Conservation (phyloP, 2,329 filamentous ascomycete species). For the Eurotiales sp. region DNA sequence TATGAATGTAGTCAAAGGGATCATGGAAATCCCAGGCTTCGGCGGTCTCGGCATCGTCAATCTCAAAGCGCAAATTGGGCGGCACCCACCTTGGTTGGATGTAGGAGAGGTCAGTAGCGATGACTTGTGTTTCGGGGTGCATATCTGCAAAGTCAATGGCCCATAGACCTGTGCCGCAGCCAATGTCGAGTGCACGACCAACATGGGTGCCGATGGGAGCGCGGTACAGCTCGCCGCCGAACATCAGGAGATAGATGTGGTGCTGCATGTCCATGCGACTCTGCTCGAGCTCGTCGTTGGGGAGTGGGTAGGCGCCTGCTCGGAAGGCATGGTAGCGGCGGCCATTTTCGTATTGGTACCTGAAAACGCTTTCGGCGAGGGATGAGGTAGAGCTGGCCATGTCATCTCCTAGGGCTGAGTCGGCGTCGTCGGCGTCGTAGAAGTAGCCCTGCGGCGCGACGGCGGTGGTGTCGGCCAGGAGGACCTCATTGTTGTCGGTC, state of each 20-base stretch:
- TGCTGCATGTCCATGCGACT: constrained; percentile 21
- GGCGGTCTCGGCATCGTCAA: constrained; percentile 25
- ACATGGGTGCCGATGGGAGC: constrained; percentile 9
- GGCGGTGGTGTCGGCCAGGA: constrained; percentile 5
- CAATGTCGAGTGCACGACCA: constrained; percentile 11
- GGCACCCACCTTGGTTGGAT: constrained; percentile 19
- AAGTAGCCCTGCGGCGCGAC: not conserved
- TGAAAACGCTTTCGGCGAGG: constrained; percentile 13
- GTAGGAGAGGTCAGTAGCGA: constrained; percentile 20
- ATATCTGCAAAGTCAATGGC: constrained; percentile 18
- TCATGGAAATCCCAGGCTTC: constrained; percentile 23
- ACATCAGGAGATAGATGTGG: constrained; percentile 14
- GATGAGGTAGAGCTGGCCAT: constrained; percentile 12
- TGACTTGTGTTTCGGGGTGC: constrained; percentile 14
- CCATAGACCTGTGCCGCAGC: constrained; percentile 16
- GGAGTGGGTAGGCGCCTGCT: constrained; percentile 19
- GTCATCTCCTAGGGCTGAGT: constrained; percentile 13
- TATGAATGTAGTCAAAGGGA: constrained; percentile 27
- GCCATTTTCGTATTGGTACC: constrained; percentile 18
- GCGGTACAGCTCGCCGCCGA: constrained; percentile 14
- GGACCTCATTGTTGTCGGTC: not conserved
- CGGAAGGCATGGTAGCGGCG: constrained; percentile 21
- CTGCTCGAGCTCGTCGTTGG: constrained; percentile 24
- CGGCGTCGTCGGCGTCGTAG: constrained; percentile 13
- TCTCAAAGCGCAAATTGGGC: constrained; percentile 15